Base-by-base conservation (phyloP, 768 basidiomycete genomes). In the Tylopilus subfusipes region DNA sequence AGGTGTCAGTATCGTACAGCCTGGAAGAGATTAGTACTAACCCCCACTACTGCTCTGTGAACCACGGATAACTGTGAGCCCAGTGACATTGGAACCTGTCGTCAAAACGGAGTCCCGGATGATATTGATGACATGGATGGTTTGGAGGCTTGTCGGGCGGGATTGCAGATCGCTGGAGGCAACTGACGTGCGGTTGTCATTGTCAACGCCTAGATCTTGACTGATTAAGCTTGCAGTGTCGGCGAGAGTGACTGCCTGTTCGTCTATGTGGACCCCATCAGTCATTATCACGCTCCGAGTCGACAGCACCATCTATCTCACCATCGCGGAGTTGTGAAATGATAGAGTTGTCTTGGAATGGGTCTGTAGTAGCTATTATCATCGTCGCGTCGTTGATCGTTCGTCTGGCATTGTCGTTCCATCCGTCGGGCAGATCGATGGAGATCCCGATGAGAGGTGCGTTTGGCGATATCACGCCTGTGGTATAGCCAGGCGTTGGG, bases 101-200 rank as follows among this genome's bases (percentile, higher is more conserved):
- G 53, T 9, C 24, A 60, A 27, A 14, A 60, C 30, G 2, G 58
- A 53, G n/a, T 61, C 24, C 1, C 48, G 24, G 9, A 52, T 19
- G n/a, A 56, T 29, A 2, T 53, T 11, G 6, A 50, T 33, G 19
- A 42, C 6, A 12, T 36, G 39, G 27, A 54, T 21, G 2, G 51
- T 1, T 19, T 39, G n/a, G 10, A 38, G 24, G 24, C 52, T 47
- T 9, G 45, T 53, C 7, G 45, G 52, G 14, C 29, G 44, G 18
- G 18, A 18, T 4, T n/a, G 18, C 18, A 3, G n/a, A 42, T 47
- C 30, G 7, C 38, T 24, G 16, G 52, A 47, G 27, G 38, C 19
- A 11, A 25, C 29, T 4, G 45, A 14, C 2, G 13, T 14, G 25
- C 18, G 44, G 30, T 33, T 39, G 29, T 7, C 29, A 14, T 19